These are phyloP conservation scores for Boletellus deceptivus DNA, from an alignment of 1,284 basidiomycete genomes.

Conservation along the genomic window DNA sequence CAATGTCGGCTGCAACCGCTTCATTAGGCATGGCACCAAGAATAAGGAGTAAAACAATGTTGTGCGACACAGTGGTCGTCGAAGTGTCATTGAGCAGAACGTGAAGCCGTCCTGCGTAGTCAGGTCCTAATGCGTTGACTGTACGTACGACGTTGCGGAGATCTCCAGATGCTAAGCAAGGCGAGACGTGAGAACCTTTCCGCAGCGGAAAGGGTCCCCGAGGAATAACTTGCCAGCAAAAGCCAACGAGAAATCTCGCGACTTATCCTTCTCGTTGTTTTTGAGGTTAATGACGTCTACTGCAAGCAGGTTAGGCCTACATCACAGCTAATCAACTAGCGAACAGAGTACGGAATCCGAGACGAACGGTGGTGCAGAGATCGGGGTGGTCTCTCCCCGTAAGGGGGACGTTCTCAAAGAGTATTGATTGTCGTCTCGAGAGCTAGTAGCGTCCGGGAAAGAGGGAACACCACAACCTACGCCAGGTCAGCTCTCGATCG, in stretches of 20 bases:
- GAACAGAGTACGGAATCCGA: not conserved
- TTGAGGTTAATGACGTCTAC: constrained; percentile 43
- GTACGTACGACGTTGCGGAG: constrained; percentile 27
- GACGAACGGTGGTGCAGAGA: constrained; percentile 15
- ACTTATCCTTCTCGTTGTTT: constrained; percentile 34
- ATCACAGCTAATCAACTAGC: not conserved
- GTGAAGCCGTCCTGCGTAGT: constrained; percentile 19
- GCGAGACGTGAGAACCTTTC: constrained; percentile 3
- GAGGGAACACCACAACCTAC: constrained; percentile 17
- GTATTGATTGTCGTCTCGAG: not conserved
- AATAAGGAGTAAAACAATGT: constrained; percentile 37
- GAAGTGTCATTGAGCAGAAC: constrained; percentile 39
- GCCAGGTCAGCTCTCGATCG: not conserved
- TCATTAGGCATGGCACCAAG: constrained; percentile 32
- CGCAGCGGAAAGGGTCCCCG: not conserved
- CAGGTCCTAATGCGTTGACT: constrained; percentile 22
- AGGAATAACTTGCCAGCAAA: constrained; percentile 32
- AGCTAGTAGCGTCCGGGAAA: not conserved
- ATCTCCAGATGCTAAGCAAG: constrained; percentile 19
- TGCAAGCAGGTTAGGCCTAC: constrained; percentile 15
- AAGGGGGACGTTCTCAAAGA: not conserved
- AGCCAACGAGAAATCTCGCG: constrained; percentile 37
- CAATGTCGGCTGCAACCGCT: constrained; percentile 36
- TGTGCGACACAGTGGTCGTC: constrained; percentile 30
- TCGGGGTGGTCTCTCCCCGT: not conserved